Percentiles rank a stretch among this genome's conserved stretches.
These are phyloP conservation scores for Beauveria rudraprayagi DNA, from an alignment of 2,329 filamentous ascomycete species.

Conservation along the genomic window DNA sequence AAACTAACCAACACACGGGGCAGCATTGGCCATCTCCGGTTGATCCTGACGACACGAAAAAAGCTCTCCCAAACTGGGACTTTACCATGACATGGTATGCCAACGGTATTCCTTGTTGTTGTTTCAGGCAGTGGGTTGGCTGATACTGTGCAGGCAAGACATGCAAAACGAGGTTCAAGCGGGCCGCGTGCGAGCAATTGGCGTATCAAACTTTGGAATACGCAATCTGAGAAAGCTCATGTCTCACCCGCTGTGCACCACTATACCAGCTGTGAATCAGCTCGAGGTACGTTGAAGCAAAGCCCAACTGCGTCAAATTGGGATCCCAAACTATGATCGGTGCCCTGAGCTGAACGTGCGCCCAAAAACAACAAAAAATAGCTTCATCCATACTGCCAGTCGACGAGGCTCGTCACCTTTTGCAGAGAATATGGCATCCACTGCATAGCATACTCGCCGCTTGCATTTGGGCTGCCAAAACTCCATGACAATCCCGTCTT, in stretches of 20 bases:
- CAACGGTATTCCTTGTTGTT: background rate
- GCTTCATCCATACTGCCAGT: conserved; percentile 7
- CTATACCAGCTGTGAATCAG: background rate
- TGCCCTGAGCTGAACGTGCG: background rate
- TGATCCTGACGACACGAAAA: background rate
- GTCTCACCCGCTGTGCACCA: conserved; percentile 38
- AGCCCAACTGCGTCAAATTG: too few species aligned
- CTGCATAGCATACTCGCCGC: conserved; percentile 4
- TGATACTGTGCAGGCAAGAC: conserved; percentile 26
- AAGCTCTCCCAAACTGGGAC: background rate
- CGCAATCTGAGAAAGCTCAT: conserved; percentile 72
- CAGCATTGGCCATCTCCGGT: conserved; percentile 5
- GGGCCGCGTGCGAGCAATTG: conserved; percentile 71
- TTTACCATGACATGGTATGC: conserved; percentile 5
- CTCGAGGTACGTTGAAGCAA: background rate
- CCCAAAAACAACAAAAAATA: background rate
- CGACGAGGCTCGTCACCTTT: background rate
- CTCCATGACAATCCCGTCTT: background rate
- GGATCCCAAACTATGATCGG: background rate
- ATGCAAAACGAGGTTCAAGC: conserved; percentile 61
- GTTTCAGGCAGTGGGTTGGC: background rate
- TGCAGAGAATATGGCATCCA: background rate
- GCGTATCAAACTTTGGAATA: conserved; percentile 80
- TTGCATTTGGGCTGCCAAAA: background rate
- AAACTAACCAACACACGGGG: background rate